Evolutionary conservation across 768 basidiomycete genomes (phyloP).

Genomic region (Boletus speciosus): DNA sequence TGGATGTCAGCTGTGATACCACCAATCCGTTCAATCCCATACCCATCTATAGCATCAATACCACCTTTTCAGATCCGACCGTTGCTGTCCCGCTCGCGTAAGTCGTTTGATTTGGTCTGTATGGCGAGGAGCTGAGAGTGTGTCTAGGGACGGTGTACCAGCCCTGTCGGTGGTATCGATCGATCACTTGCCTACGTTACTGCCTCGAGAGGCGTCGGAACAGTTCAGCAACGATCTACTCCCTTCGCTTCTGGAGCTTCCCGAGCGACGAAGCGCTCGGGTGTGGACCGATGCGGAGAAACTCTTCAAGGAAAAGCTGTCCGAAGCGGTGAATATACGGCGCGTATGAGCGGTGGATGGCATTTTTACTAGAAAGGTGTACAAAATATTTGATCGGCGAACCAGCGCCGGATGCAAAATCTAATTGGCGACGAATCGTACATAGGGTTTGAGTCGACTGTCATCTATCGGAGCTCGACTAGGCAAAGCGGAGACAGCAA

Average conservation of each 20-base stretch:
- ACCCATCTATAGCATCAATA: constrained; percentile 91
- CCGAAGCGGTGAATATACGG: constrained; percentile 40
- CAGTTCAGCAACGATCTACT: constrained; percentile 89
- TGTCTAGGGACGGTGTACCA: constrained; percentile 55
- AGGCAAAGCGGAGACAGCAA: not conserved
- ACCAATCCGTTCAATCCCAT: constrained; percentile 98
- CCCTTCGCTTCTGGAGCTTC: constrained; percentile 78
- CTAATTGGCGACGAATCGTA: not conserved
- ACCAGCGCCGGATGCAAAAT: not conserved
- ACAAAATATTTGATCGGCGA: not conserved
- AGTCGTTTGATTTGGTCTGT: constrained; percentile 28
- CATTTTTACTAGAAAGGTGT: not conserved
- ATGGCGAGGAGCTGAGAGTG: constrained; percentile 4
- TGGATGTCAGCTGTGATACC: constrained; percentile 98
- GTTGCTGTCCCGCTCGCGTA: constrained; percentile 81
- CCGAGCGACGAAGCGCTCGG: constrained; percentile 56
- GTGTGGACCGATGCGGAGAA: constrained; percentile 90
- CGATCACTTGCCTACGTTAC: constrained; percentile 92
- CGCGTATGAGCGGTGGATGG: not conserved
- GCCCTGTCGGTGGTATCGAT: constrained; percentile 87
- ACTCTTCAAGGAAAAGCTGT: constrained; percentile 68
- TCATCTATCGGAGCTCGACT: not conserved
- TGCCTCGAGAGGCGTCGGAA: constrained; percentile 95
- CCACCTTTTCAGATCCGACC: constrained; percentile 89
- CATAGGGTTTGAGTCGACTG: not conserved